Percentiles rank a stretch among this genome's conserved stretches.
phyloP scores from a whole-genome alignment of 805 yeast genomes.

The Monosporozyma solicola region DNA sequence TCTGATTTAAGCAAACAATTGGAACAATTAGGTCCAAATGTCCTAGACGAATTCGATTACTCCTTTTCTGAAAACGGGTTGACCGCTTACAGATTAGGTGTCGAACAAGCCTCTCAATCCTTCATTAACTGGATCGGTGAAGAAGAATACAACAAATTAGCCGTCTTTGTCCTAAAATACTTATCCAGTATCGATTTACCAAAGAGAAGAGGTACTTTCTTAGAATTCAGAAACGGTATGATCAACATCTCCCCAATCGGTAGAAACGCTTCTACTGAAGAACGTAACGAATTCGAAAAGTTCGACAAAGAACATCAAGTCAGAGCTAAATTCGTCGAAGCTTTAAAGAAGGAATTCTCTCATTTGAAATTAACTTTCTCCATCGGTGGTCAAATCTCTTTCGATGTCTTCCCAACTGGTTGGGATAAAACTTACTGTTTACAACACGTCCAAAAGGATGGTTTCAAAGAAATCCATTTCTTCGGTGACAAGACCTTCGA shows the following conservation, averaged over 20 bases:
- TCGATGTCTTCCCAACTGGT: slow-evolving; percentile 99
- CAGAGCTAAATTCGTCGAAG: slow-evolving; percentile 78
- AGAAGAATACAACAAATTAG: slow-evolving; percentile 83
- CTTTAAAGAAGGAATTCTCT: slow-evolving; percentile 73
- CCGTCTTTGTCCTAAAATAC: slow-evolving; percentile 76
- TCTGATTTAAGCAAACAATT: slow-evolving; percentile 88
- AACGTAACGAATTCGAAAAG: slow-evolving; percentile 86
- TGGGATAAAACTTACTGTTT: slow-evolving; percentile 99
- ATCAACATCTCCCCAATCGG: slow-evolving; percentile 97
- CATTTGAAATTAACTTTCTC: slow-evolving; percentile 88
- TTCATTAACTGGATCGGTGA: slow-evolving; percentile 95
- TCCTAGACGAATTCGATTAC: slow-evolving; percentile 80
- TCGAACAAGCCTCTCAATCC: slow-evolving; percentile 83
- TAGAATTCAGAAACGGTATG: slow-evolving; percentile 99
- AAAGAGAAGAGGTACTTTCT: slow-evolving; percentile 95
- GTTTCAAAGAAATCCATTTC: slow-evolving; percentile 85
- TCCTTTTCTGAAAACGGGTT: slow-evolving; percentile 96
- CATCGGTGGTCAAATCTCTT: slow-evolving; percentile 98
- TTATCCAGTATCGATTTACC: slow-evolving; percentile 84
- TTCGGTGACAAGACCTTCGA: slow-evolving; percentile 95
- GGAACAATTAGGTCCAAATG: slow-evolving; percentile 85
- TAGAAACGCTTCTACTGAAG: slow-evolving; percentile 91
- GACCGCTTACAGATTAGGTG: slow-evolving; percentile 90
- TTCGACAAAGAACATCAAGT: slow-evolving; percentile 73
- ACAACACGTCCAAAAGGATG: slow-evolving; percentile 81